Conservation (phyloP, 2,329 filamentous ascomycete genomes). For the Coniochaeta pulveracea region DNA sequence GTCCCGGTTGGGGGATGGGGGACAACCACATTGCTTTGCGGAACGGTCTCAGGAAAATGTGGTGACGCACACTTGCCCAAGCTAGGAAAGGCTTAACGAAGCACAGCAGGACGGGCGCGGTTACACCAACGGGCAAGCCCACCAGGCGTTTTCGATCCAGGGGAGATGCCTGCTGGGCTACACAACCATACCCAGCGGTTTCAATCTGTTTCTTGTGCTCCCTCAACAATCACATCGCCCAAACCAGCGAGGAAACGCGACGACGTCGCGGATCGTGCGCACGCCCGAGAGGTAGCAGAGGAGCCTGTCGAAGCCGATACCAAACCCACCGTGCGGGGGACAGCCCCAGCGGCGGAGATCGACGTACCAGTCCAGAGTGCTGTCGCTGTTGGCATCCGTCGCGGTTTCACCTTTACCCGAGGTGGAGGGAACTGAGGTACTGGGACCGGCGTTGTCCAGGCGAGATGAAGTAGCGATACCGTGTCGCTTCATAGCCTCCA, state of each 20-base stretch:
- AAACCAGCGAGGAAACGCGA: constrained; percentile 71
- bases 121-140: background rate
- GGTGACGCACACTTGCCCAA: constrained; percentile 15
- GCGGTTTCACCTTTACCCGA: constrained; percentile 4
- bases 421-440: no score
- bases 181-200: no score
- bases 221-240: constrained; percentile 48
- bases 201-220: constrained; percentile 3
- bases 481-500: constrained; percentile 58
- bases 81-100: constrained; percentile 28
- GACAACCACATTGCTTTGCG: no score
- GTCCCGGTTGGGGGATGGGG: no score
- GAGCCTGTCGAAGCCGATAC: constrained; percentile 79
- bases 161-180: background rate
- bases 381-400: constrained; percentile 6
- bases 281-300: constrained; percentile 75
- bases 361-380: constrained; percentile 68
- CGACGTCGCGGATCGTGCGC: constrained; percentile 71
- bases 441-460: constrained; percentile 11
- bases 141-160: constrained; percentile 4
- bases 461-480: constrained; percentile 39
- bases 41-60: no score
- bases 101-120: constrained; percentile 13
- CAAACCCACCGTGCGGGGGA: constrained; percentile 84
- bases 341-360: constrained; percentile 86